Conservation (phyloP, 169 alveolate genomes). For the Perkinsus olseni region DNA sequence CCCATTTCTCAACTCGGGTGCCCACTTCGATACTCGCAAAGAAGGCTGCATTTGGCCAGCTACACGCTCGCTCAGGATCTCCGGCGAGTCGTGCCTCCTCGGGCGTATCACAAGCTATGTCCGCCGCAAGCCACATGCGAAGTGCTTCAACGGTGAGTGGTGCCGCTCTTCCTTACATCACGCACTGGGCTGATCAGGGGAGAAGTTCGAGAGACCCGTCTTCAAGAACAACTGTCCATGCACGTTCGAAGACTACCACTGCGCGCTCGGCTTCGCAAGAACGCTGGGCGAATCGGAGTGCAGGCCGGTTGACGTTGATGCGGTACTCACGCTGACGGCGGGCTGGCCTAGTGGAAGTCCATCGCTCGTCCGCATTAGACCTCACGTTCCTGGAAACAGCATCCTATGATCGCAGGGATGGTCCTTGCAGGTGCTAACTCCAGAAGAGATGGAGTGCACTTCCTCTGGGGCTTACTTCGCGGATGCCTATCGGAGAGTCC, state of each 20-base stretch:
- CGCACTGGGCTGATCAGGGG: background rate
- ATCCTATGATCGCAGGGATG: background rate
- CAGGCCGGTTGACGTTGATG: slow-evolving; percentile 53
- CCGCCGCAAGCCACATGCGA: slow-evolving; percentile 81
- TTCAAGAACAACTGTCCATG: slow-evolving; percentile 74
- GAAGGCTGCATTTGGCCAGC: no score
- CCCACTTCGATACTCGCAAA: no score
- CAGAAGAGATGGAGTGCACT: slow-evolving; percentile 44
- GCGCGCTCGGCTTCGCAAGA: slow-evolving; percentile 84
- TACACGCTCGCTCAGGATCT: background rate
- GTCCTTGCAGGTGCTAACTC: background rate
- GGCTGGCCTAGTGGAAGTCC: background rate
- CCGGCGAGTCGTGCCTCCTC: slow-evolving; percentile 53
- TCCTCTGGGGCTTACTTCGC: slow-evolving; percentile 54
- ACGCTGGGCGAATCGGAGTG: slow-evolving; percentile 63
- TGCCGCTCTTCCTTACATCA: no score
- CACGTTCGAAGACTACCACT: slow-evolving; percentile 85
- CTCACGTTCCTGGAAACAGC: no score
- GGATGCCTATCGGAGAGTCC: slow-evolving; percentile 82
- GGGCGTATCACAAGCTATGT: slow-evolving; percentile 82
- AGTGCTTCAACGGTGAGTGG: slow-evolving; percentile 84
- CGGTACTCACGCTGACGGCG: slow-evolving; percentile 29
- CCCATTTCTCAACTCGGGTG: no score
- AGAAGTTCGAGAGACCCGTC: slow-evolving; percentile 75
- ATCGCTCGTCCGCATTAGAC: no score